These are phyloP conservation scores for Hippophae gyantsensis DNA, from an alignment of 306 rosid species.

Conservation along the genomic window DNA sequence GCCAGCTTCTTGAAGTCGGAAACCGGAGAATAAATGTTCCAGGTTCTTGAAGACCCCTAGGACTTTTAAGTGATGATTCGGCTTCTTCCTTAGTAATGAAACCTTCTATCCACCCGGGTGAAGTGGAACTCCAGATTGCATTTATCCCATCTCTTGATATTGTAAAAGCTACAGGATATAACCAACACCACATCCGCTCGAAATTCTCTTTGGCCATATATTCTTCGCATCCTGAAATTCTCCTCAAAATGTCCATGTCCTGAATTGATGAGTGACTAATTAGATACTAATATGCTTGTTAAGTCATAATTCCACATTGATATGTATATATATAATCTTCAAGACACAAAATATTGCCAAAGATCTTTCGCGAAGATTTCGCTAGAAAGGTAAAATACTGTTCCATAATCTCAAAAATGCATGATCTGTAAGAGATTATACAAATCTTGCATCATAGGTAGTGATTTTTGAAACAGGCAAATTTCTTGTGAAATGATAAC, in stretches of 20 bases:
- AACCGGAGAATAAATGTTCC: conserved; percentile 89
- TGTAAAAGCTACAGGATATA: conserved; percentile 74
- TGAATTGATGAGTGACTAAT: conserved; percentile 20
- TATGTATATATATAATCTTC: too few species aligned
- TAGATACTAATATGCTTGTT: too few species aligned
- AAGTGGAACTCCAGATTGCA: conserved; percentile 67
- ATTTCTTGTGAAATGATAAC: too few species aligned
- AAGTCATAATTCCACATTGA: too few species aligned
- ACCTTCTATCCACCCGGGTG: conserved; percentile 96
- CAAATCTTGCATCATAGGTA: too few species aligned
- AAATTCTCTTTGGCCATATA: conserved; percentile 62
- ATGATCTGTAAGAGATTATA: too few species aligned
- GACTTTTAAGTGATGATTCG: conserved; percentile 77
- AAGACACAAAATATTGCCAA: too few species aligned
- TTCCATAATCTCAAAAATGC: too few species aligned
- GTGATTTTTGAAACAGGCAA: too few species aligned
- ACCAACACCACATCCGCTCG: conserved; percentile 96
- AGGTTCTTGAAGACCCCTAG: conserved; percentile 73
- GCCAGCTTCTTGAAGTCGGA: conserved; percentile 97
- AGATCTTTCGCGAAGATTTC: too few species aligned
- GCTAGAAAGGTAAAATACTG: too few species aligned
- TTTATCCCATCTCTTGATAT: conserved; percentile 63
- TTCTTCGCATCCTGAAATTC: conserved; percentile 71
- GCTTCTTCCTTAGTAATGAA: conserved; percentile 93
- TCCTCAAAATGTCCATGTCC: conserved; percentile 77